Evolutionary conservation across 2,329 filamentous ascomycete species (phyloP).

Genomic region (Celoporthe dispersa): DNA sequence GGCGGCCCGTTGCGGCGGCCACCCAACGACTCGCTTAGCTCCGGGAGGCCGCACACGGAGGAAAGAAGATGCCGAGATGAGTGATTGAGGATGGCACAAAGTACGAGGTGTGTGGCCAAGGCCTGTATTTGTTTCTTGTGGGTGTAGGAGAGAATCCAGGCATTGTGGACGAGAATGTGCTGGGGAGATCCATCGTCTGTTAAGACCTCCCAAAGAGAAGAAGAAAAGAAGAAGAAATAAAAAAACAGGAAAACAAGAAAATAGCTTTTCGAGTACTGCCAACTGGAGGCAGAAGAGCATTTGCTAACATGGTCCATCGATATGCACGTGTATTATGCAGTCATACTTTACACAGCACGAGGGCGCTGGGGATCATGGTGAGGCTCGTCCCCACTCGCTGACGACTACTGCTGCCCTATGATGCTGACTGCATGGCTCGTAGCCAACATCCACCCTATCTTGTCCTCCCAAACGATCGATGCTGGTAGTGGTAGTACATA

Average conservation of each 20-base stretch:
- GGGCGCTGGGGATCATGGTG: not conserved
- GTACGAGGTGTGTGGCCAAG: not conserved
- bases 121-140: not conserved
- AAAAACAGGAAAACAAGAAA: not conserved
- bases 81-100: not conserved
- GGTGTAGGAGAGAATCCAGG: too few species aligned
- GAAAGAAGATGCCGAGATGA: not conserved
- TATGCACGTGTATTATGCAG: slow-evolving; percentile 2
- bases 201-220: not conserved
- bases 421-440: slow-evolving; percentile 1
- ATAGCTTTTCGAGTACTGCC: not conserved
- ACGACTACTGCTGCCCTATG: not conserved
- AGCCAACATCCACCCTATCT: not conserved
- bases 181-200: too few species aligned
- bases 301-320: not conserved
- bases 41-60: slow-evolving; percentile 13
- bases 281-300: not conserved
- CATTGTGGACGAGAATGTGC: too few species aligned
- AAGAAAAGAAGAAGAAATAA: not conserved
- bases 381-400: not conserved
- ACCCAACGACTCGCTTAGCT: slow-evolving; percentile 10
- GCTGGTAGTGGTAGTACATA: not conserved
- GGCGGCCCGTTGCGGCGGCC: slow-evolving; percentile 17
- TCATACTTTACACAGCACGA: not conserved
- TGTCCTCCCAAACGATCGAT: not conserved